Evolutionary conservation across 257 asterid species (phyloP).

Genomic region (Ilex asprella): DNA sequence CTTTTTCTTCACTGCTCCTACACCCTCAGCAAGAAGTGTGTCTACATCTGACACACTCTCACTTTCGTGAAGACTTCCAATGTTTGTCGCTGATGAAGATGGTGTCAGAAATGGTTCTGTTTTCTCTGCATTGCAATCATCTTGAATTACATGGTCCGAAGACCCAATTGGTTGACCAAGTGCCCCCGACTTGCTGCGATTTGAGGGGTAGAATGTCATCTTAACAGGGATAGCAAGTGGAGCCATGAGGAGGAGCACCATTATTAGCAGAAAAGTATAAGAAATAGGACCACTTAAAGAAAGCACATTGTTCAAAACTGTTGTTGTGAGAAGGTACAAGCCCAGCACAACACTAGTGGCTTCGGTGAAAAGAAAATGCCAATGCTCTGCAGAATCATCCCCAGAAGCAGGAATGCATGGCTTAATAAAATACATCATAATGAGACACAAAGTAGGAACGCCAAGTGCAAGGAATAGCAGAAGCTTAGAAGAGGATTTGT

Average conservation of each 20-base stretch:
- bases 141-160: conserved; percentile 2
- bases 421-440: conserved; percentile 52
- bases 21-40: conserved; percentile 59
- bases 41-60: conserved; percentile 39
- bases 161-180: conserved; percentile 1
- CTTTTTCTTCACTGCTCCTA: conserved; percentile 48
- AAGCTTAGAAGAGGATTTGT: conserved; percentile 46
- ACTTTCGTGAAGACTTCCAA: conserved; percentile 29
- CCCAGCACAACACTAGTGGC: conserved; percentile 54
- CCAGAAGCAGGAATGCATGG: conserved; percentile 62
- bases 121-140: conserved; percentile 12
- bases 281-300: conserved; percentile 27
- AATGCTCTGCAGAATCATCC: conserved; percentile 44
- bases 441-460: conserved; percentile 42
- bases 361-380: conserved; percentile 56
- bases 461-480: conserved; percentile 50
- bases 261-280: conserved; percentile 28
- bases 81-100: conserved; percentile 28
- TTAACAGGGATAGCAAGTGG: conserved; percentile 65
- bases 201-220: conserved; percentile 56
- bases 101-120: conserved; percentile 37
- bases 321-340: conserved; percentile 45
- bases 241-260: conserved; percentile 58
- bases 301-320: conserved; percentile 33
- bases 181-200: conserved; percentile 15